Evolutionary conservation across 345 rosid genomes (phyloP).

Genomic region (Raphanus raphanistrum): DNA sequence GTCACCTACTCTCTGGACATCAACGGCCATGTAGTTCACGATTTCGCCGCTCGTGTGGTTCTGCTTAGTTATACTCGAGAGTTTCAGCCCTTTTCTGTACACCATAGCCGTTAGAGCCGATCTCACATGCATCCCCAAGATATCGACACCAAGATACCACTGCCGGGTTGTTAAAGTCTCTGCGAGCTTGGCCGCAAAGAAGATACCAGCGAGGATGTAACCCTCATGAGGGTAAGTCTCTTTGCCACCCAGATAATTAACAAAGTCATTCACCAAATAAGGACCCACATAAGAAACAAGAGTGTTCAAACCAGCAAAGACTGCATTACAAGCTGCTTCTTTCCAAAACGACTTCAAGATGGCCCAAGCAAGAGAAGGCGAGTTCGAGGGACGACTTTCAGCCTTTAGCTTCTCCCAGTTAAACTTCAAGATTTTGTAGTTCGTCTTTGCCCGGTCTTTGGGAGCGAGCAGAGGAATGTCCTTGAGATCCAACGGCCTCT

Average conservation of each 20-base stretch:
- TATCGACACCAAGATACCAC: background rate
- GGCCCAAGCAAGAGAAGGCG: background rate
- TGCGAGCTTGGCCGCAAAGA: background rate
- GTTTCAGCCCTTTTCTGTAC: background rate
- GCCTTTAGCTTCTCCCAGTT: background rate
- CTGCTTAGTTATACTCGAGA: background rate
- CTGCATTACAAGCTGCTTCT: background rate
- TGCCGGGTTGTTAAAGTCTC: background rate
- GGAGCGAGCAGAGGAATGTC: background rate
- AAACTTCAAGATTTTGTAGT: background rate
- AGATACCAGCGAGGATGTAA: background rate
- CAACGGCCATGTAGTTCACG: background rate
- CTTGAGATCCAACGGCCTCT: background rate
- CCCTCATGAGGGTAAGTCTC: background rate
- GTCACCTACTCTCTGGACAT: background rate
- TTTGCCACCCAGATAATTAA: background rate
- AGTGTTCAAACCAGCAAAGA: background rate
- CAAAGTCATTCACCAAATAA: background rate
- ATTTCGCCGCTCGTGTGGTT: background rate
- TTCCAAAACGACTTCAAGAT: background rate
- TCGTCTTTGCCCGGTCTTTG: background rate
- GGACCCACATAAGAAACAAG: background rate
- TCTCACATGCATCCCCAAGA: background rate
- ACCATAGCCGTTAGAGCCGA: background rate
- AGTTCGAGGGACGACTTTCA: background rate